These are phyloP conservation scores for Rhizopogon vinicolor DNA, from an alignment of 768 basidiomycete species.

Conservation along the genomic window DNA sequence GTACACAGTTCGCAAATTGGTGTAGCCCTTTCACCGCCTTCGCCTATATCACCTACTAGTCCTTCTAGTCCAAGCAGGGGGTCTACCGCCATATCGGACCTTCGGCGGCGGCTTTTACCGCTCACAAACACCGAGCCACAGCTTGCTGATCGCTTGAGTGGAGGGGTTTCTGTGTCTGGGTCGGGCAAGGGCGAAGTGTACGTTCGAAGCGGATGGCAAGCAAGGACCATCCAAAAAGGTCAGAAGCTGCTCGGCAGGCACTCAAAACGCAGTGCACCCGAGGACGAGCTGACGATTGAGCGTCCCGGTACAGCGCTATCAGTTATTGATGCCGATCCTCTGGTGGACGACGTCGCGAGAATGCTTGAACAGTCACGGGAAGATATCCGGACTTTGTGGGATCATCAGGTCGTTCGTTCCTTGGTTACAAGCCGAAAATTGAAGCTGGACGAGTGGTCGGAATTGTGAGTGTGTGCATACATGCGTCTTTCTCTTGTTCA, in stretches of 20 bases:
- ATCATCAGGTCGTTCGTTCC: conserved; percentile 62
- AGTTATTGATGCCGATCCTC: conserved; percentile 41
- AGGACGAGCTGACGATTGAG: conserved; percentile 20
- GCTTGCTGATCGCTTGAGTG: conserved; percentile 69
- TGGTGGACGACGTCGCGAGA: conserved; percentile 57
- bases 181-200: conserved; percentile 74
- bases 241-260: conserved; percentile 25
- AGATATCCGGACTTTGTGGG: conserved; percentile 72
- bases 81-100: conserved; percentile 37
- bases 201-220: conserved; percentile 81
- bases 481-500: conserved; percentile 11
- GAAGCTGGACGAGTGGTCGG: conserved; percentile 83
- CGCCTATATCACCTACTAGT: conserved; percentile 7
- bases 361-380: conserved; percentile 55
- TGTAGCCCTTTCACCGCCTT: conserved; percentile 5
- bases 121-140: conserved; percentile 57
- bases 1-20: conserved; percentile 8
- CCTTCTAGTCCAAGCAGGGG: conserved; percentile 18
- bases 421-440: conserved; percentile 65
- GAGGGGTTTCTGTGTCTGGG: conserved; percentile 66
- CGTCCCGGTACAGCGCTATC: conserved; percentile 23
- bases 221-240: conserved; percentile 56
- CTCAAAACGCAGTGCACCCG: conserved; percentile 19
- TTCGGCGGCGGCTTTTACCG: conserved; percentile 56
- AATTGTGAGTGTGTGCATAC: conserved; percentile 59